Evolutionary conservation across 2,329 filamentous ascomycete genomes (phyloP), one percentile per base, ranked within the genome.

Genomic region (Stachybotrys chartarum): DNA sequence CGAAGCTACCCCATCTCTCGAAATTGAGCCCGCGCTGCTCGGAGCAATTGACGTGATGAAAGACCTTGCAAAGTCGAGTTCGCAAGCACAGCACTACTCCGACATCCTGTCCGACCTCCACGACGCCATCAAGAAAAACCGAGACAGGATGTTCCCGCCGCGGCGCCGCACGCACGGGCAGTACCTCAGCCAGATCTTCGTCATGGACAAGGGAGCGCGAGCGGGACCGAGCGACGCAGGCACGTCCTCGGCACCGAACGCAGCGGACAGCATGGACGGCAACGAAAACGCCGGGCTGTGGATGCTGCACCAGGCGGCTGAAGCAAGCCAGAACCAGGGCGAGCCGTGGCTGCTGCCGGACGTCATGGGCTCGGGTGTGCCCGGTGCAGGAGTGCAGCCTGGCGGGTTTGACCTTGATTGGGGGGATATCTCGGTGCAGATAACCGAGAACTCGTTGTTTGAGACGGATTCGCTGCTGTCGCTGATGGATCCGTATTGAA

Each of bases 21-120:
- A 77, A 30, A 70, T 77, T 48, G 74, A 76, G n/a, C 63, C 64
- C 7, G 76, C 80, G 0, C 84, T 84, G 57, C 66, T 70, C 18
- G 73, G 75, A 3, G 76, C 81, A 1, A 72, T 75, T 5, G 70
- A 76, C 17, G 76, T 84, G 1, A 70, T 85, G 1, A 69, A 68
- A 1, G 73, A 73, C 35, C 64, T 84, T 0, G 72, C 77, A 0
- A 64, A 65, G 0, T 73, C 78, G 51, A 82, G 78, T 46, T 77
- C 80, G 0, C 81, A 84, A 57, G 82, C 82, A 3, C 75, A 72
- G 3, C 80, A 83, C 53, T 84, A 85, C 60, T 72, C 75, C 12
- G 78, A 83, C 6, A 84, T 84, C 18, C 68, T 84, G 7, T 76
- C 70, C 0, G 67, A 72, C 3, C 66, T 82, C 5, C 71, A 73